These are phyloP conservation scores for Cenchrus purpureus DNA, from an alignment of 176 grass and related monocot species.

Conservation along the genomic window DNA sequence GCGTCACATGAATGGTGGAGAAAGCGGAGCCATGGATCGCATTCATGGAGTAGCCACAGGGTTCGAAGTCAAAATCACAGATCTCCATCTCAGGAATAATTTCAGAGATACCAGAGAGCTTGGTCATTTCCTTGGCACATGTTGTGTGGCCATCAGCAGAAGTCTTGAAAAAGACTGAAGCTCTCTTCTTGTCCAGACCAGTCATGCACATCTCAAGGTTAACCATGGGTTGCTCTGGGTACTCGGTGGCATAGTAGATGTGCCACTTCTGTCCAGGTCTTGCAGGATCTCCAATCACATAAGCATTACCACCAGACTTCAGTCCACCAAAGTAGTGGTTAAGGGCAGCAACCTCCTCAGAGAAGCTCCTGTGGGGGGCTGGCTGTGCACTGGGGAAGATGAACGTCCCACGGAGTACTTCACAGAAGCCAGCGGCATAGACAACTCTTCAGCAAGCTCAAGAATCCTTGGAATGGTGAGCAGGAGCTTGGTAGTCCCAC, in stretches of 20 bases:
- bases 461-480: slow-evolving; percentile 76
- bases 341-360: slow-evolving; percentile 65
- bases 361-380: slow-evolving; percentile 79
- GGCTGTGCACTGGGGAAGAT: slow-evolving; percentile 76
- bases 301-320: slow-evolving; percentile 66
- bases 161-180: slow-evolving; percentile 77
- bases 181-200: slow-evolving; percentile 60
- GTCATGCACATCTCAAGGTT: slow-evolving; percentile 94
- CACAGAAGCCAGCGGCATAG: slow-evolving; percentile 58
- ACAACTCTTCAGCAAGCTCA: slow-evolving; percentile 75
- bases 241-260: slow-evolving; percentile 67
- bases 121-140: slow-evolving; percentile 74
- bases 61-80: slow-evolving; percentile 76
- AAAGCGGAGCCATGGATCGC: slow-evolving; percentile 55
- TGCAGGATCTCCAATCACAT: slow-evolving; percentile 68
- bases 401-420: slow-evolving; percentile 85
- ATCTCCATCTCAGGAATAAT: slow-evolving; percentile 84
- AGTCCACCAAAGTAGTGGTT: slow-evolving; percentile 58
- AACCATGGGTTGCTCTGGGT: slow-evolving; percentile 65
- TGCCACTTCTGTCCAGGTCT: slow-evolving; percentile 71
- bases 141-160: slow-evolving; percentile 45
- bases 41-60: slow-evolving; percentile 85
- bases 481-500: slow-evolving; percentile 80
- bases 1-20: slow-evolving; percentile 80
- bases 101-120: slow-evolving; percentile 65